These are phyloP conservation scores for Tricholoma sp. DNA, from an alignment of 768 basidiomycete species.

Conservation along the genomic window DNA sequence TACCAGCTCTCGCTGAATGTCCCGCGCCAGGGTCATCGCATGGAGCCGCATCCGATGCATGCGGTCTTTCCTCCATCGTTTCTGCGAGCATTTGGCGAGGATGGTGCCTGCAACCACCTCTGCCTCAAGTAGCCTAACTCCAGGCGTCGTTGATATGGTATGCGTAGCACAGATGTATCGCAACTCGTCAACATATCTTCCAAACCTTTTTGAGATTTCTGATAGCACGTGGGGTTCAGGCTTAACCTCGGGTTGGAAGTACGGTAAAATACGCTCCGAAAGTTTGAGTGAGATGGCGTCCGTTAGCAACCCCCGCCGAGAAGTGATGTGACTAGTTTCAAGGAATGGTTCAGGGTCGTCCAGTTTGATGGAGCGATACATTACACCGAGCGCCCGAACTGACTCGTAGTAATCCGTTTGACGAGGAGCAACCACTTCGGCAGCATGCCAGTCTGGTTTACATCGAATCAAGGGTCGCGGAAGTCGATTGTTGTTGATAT, in stretches of 20 bases:
- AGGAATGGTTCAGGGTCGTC: slow-evolving; percentile 28
- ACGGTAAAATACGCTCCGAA: slow-evolving; percentile 21
- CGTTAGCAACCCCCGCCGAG: slow-evolving; percentile 12
- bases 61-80: slow-evolving; percentile 53
- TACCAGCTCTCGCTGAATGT: slow-evolving; percentile 38
- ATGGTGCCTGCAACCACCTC: slow-evolving; percentile 77
- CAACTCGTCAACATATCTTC: slow-evolving; percentile 58
- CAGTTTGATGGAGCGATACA: slow-evolving; percentile 61
- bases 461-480: slow-evolving; percentile 55
- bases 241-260: slow-evolving; percentile 19
- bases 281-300: slow-evolving; percentile 38
- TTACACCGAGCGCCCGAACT: slow-evolving; percentile 59
- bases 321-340: slow-evolving; percentile 6
- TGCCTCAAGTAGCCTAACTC: slow-evolving; percentile 57
- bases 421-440: slow-evolving; percentile 48
- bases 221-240: slow-evolving; percentile 19
- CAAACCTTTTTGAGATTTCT: slow-evolving; percentile 37
- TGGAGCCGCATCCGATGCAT: slow-evolving; percentile 62
- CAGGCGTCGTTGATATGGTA: slow-evolving; percentile 53
- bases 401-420: slow-evolving; percentile 70
- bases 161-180: slow-evolving; percentile 67
- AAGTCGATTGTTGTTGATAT: slow-evolving; percentile 37
- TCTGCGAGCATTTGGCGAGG: slow-evolving; percentile 61
- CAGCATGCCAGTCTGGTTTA: slow-evolving; percentile 78
- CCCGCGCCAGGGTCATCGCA: slow-evolving; percentile 42